Percentiles rank a stretch among this genome's conserved stretches.
Evolutionary conservation across 192 early-diverging fungal species (phyloP).

Genomic region (Coemansia asiatica): DNA sequence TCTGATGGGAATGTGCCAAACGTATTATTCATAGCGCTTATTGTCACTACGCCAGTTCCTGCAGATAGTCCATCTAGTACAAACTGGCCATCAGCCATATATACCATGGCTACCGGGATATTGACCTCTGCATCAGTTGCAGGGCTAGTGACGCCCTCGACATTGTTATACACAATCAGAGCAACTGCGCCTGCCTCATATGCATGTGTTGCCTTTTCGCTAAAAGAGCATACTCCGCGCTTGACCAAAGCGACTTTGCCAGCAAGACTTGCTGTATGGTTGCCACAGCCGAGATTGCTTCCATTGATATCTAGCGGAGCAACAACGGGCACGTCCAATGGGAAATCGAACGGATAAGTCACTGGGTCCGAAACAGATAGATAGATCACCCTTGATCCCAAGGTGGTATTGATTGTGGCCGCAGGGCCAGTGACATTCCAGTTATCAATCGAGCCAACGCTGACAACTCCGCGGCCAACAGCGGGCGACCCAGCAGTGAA

Average conservation of each 20-base stretch:
- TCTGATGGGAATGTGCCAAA: constrained; percentile 21
- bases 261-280: constrained; percentile 3
- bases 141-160: constrained; percentile 31
- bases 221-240: constrained; percentile 55
- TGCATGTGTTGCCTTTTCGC: constrained; percentile 46
- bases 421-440: constrained; percentile 42
- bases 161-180: constrained; percentile 55
- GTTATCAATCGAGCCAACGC: constrained; percentile 61
- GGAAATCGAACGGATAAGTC: constrained; percentile 18
- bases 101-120: constrained; percentile 51
- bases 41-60: not conserved
- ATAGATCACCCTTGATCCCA: constrained; percentile 7
- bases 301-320: constrained; percentile 8
- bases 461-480: constrained; percentile 55
- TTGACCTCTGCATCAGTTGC: constrained; percentile 10
- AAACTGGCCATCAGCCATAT: constrained; percentile 39
- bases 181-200: constrained; percentile 56
- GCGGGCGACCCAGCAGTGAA: constrained; percentile 58
- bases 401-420: constrained; percentile 18
- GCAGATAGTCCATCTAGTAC: constrained; percentile 20
- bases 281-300: constrained; percentile 23
- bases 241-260: constrained; percentile 53
- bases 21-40: constrained; percentile 32
- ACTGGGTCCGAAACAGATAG: constrained; percentile 7
- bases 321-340: constrained; percentile 11